Conservation (phyloP, 345 rosid genomes). For the Iberis pinnata region DNA sequence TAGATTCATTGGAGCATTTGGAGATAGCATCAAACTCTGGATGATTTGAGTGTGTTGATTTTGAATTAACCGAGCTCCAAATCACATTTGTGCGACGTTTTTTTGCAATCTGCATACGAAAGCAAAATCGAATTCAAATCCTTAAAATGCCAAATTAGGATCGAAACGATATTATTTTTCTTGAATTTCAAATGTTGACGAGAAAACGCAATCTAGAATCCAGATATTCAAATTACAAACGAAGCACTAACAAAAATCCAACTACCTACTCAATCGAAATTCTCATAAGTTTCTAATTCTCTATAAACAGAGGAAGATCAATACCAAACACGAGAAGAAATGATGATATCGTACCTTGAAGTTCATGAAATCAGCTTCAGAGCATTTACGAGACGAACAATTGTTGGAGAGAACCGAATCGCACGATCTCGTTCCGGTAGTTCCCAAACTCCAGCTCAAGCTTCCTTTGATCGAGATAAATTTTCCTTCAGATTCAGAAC, state of each 20-base stretch:
- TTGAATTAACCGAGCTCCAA: slow-evolving; percentile 25
- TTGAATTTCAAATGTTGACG: background rate
- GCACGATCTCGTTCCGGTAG: slow-evolving; percentile 34
- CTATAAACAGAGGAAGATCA: background rate
- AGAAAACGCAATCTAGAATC: background rate
- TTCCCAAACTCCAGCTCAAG: slow-evolving; percentile 33
- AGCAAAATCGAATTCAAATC: background rate
- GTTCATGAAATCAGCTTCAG: slow-evolving; percentile 20
- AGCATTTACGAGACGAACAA: slow-evolving; percentile 27
- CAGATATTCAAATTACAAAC: background rate
- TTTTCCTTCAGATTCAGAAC: background rate
- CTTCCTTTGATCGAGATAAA: too few relatives aligned
- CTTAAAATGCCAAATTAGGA: background rate
- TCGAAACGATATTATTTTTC: too few relatives aligned
- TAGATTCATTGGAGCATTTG: slow-evolving; percentile 28
- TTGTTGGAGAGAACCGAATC: slow-evolving; percentile 35
- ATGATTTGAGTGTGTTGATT: slow-evolving; percentile 5
- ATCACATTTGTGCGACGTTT: slow-evolving; percentile 41
- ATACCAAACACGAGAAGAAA: background rate
- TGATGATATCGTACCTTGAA: slow-evolving; percentile 38
- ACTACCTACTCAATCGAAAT: too few relatives aligned
- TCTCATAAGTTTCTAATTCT: background rate
- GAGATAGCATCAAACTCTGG: slow-evolving; percentile 10
- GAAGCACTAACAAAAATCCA: background rate
- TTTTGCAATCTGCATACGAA: slow-evolving; percentile 39